Evolutionary conservation across 2,329 filamentous ascomycete species (phyloP).

Genomic region (Fusarium buxicola): DNA sequence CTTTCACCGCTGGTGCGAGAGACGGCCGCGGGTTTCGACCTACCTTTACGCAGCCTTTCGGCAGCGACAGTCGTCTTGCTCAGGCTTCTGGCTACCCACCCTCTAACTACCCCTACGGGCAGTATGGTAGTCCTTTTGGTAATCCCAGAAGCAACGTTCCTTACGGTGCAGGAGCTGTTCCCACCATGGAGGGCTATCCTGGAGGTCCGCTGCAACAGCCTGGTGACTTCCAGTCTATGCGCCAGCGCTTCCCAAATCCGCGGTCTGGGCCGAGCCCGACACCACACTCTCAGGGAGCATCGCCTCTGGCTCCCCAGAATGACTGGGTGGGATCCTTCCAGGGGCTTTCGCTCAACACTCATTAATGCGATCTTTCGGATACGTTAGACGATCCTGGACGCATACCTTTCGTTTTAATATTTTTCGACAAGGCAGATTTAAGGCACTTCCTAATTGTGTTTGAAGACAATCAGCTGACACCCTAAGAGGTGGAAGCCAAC

Average conservation of each 20-base stretch:
- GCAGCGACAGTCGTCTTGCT: constrained; percentile 56
- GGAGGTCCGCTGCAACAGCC: constrained; percentile 50
- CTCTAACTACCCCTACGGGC: constrained; percentile 52
- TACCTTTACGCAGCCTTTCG: constrained; percentile 57
- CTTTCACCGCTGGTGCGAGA: constrained; percentile 53
- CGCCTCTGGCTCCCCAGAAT: constrained; percentile 58
- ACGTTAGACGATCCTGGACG: constrained; percentile 15
- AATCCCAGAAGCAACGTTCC: constrained; percentile 47
- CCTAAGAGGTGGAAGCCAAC: constrained; percentile 16
- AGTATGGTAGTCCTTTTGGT: constrained; percentile 49
- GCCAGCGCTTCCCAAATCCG: constrained; percentile 60
- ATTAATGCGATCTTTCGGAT: constrained; percentile 50
- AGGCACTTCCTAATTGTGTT: neutral
- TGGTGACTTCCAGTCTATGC: constrained; percentile 59
- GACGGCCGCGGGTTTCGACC: constrained; percentile 57
- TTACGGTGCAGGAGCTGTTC: constrained; percentile 47
- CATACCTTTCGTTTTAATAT: constrained; percentile 16
- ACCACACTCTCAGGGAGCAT: constrained; percentile 54
- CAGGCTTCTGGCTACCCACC: constrained; percentile 51
- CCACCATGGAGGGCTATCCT: constrained; percentile 48
- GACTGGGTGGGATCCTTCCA: constrained; percentile 76
- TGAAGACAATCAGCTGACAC: constrained; percentile 20
- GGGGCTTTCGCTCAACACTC: constrained; percentile 76
- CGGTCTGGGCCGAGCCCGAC: constrained; percentile 51
- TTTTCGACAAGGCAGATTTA: constrained; percentile 12